Base-by-base conservation (phyloP, 345 rosid genomes). In the Kandelia obovata region DNA sequence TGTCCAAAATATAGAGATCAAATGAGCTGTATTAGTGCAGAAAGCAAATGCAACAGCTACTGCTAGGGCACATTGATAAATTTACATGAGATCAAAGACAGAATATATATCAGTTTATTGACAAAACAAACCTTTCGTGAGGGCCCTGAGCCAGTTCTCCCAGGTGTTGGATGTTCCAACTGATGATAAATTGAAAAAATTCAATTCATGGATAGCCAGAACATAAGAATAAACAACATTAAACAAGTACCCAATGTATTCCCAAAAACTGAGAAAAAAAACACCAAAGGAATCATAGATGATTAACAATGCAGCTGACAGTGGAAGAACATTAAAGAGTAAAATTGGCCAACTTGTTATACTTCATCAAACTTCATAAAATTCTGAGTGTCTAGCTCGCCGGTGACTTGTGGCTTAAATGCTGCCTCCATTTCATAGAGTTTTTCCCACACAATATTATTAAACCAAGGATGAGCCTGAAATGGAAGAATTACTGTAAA, bases 361-460 rank as follows among this genome's bases (percentile, higher is more conserved):
- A 93, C 98, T 81, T 91, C 98, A 78, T 93, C 98, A 77, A 90
- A 93, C 84, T 93, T 93, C 96, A 93, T 90, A 70, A 93, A 93
- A 76, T 93, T 93, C 75, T 85, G 96, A 47, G 98, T 92, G 77
- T 92, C 98, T 62, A 92, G 87, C 82, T 92, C 98, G 61, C 88
- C 94, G 58, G 84, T 91, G 73, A 93, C 91, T 87, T 91, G 96
- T 56, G 98, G 98, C 74, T 88, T 91, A 84, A 85, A 89, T 32
- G 98, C 97, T 67, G 98, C 97, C 55, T 91, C 92, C 94, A 86
- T 88, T 84, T 91, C 92, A 73, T 93, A 93, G 56, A 91, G 87
- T 82, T 86, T 88, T 72, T 89, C 97, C 98, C 98, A 93, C 55
- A 78, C 75, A 73, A 89, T 52, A 15, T 79, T 85, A 62, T 75